Base-by-base conservation (phyloP, 768 basidiomycete species). In the Suillus ampliporus region DNA sequence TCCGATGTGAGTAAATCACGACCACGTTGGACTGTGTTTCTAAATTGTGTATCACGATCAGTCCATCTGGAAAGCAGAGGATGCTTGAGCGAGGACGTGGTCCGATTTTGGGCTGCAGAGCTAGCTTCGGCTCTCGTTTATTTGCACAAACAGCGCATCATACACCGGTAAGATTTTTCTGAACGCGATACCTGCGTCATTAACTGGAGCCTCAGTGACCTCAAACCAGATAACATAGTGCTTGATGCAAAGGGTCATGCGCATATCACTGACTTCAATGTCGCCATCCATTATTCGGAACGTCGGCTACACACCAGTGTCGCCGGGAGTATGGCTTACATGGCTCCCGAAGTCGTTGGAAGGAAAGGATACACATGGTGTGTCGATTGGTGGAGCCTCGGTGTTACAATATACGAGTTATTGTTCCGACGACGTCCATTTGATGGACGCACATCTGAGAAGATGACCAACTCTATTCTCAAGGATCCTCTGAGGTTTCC, bases 281-380 rank as follows among this genome's bases (percentile, higher is more conserved):
- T 99, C 67, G 97, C 97, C 26, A 97, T 99, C 9, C 97, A 99
- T 75, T 98, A 95, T 74, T 97, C 96, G 13, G 92, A 94, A 63
- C 84, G 90, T 58, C 86, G 96, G 40, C 71, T 91, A 64, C 90
- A 99, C 76, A 95, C 93, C 0, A 94, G 93, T 63, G 92, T 99
- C 17, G 97, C 97, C 8, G 97, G 97, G 4, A 95, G 93, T 71
- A 96, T 99, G 94, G 97, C 97, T 0, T 99, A 99, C 79, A 99
- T 99, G 97, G 96, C 96, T 11, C 96, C 97, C 0, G 95, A 99
- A 75, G 91, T 99, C n/a, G 83, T 98, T 48, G 87, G 86, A 57
- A 89, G 92, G 71, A 90, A 88, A 71, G 97, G 97, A 17, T 99
- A 99, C 76, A 91, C 91, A 4, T 95, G 93, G 85, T 89, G 88